Evolutionary conservation across 495 filamentous ascomycete genomes (phyloP).

Genomic region (Daldinia bambusicola): DNA sequence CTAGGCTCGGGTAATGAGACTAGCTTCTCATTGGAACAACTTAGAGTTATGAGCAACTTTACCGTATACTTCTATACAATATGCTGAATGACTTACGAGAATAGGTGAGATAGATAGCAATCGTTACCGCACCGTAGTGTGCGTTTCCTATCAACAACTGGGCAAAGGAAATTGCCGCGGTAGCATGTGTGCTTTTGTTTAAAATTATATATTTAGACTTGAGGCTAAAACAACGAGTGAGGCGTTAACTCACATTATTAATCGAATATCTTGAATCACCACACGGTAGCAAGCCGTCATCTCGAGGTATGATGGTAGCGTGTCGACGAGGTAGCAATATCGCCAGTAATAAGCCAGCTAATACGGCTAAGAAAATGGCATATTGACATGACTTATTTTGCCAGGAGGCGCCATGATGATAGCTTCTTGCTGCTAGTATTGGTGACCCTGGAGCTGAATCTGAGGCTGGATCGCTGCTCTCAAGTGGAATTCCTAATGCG

Average conservation of each 20-base stretch:
- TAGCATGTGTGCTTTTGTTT: conserved; percentile 57
- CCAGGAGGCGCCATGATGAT: background rate
- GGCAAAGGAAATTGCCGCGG: conserved; percentile 54
- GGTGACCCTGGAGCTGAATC: conserved; percentile 9
- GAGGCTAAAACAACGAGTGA: no score
- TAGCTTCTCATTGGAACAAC: conserved; percentile 43
- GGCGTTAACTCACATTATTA: conserved; percentile 42
- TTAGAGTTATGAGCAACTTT: conserved; percentile 31
- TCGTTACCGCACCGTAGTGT: conserved; percentile 53
- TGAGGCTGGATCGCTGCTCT: conserved; percentile 19
- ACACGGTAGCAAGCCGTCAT: conserved; percentile 46
- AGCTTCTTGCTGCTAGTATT: conserved; percentile 6
- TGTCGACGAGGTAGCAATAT: conserved; percentile 22
- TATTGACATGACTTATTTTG: conserved; percentile 27
- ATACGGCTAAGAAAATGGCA: conserved; percentile 26
- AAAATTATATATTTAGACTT: background rate
- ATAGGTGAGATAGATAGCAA: conserved; percentile 54
- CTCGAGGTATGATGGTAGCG: background rate
- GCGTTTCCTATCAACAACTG: conserved; percentile 49
- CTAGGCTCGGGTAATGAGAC: conserved; percentile 33
- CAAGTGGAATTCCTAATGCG: conserved; percentile 39
- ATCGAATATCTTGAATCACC: conserved; percentile 53
- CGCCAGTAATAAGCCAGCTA: conserved; percentile 34
- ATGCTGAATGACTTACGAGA: conserved; percentile 42
- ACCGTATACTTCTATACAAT: background rate